Percentiles rank a stretch among this genome's conserved stretches.
These are phyloP conservation scores for Mikania micrantha DNA, from an alignment of 129 eudicot species.

Conservation along the genomic window DNA sequence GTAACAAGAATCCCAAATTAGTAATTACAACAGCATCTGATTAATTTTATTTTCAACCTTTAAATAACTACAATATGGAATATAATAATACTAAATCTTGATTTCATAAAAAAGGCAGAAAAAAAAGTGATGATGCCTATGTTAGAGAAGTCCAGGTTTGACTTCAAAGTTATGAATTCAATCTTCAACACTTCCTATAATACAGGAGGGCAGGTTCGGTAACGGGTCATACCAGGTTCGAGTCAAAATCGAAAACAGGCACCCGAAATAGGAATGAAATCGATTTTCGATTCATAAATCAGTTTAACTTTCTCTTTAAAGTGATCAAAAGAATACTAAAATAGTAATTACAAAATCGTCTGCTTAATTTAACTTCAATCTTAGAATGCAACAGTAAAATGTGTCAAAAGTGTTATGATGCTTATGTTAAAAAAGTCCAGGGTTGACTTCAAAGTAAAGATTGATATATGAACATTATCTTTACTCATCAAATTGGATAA, in stretches of 20 bases:
- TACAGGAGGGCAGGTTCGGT: too few species aligned
- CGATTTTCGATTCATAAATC: too few species aligned
- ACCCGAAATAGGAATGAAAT: too few species aligned
- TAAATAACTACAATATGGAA: slow-evolving; percentile 12
- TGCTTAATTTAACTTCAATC: too few species aligned
- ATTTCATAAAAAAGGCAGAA: background rate
- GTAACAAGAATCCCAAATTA: slow-evolving; percentile 2
- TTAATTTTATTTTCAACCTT: background rate
- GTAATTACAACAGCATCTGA: background rate
- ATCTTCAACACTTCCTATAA: too few species aligned
- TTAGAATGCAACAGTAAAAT: too few species aligned
- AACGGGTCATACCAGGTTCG: too few species aligned
- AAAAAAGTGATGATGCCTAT: slow-evolving; percentile 8
- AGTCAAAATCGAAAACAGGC: too few species aligned
- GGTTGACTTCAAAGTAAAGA: slow-evolving; percentile 33
- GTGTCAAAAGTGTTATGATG: slow-evolving; percentile 3
- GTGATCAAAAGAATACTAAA: too few species aligned
- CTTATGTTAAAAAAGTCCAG: slow-evolving; percentile 13
- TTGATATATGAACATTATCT: slow-evolving; percentile 17
- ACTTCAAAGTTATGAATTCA: slow-evolving; percentile 21
- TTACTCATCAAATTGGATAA: slow-evolving; percentile 13
- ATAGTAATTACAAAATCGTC: too few species aligned
- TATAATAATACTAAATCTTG: slow-evolving; percentile 7
- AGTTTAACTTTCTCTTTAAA: too few species aligned
- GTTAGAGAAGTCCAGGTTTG: too few species aligned